These are phyloP conservation scores for Sisymbrium irio DNA, from an alignment of 345 rosid genomes.

Conservation along the genomic window DNA sequence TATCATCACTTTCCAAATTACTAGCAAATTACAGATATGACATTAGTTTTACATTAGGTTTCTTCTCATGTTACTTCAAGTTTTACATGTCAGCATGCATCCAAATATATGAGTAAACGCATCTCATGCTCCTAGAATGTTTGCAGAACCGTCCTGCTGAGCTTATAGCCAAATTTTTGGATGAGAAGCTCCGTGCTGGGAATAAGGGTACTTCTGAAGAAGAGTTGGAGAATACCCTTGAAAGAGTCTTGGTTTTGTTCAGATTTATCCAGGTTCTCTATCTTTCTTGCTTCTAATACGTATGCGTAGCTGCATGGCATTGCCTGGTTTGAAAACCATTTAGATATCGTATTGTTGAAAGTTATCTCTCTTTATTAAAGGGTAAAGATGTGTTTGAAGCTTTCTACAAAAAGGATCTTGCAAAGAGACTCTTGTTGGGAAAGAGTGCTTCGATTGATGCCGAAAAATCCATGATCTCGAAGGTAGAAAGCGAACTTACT, in stretches of 20 bases:
- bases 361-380: slow-evolving; percentile 35
- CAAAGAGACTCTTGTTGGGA: slow-evolving; percentile 78
- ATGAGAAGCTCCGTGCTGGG: slow-evolving; percentile 95
- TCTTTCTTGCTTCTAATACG: neutral
- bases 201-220: slow-evolving; percentile 96
- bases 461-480: slow-evolving; percentile 95
- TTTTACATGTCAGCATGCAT: neutral
- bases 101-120: neutral
- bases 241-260: slow-evolving; percentile 79
- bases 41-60: neutral
- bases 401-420: slow-evolving; percentile 93
- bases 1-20: neutral
- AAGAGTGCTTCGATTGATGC: slow-evolving; percentile 97
- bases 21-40: neutral
- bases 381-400: slow-evolving; percentile 96
- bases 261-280: slow-evolving; percentile 81
- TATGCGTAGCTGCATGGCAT: neutral
- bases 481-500: slow-evolving; percentile 39
- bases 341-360: slow-evolving; percentile 5
- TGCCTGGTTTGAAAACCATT: neutral
- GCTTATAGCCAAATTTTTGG: slow-evolving; percentile 90
- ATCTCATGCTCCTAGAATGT: slow-evolving; percentile 14
- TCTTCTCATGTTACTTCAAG: neutral
- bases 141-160: slow-evolving; percentile 90
- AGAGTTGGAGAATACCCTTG: slow-evolving; percentile 90